Evolutionary conservation across 2,329 filamentous ascomycete genomes (phyloP), one percentile per base, ranked within the genome.

Genomic region (Coniochaeta sp.): DNA sequence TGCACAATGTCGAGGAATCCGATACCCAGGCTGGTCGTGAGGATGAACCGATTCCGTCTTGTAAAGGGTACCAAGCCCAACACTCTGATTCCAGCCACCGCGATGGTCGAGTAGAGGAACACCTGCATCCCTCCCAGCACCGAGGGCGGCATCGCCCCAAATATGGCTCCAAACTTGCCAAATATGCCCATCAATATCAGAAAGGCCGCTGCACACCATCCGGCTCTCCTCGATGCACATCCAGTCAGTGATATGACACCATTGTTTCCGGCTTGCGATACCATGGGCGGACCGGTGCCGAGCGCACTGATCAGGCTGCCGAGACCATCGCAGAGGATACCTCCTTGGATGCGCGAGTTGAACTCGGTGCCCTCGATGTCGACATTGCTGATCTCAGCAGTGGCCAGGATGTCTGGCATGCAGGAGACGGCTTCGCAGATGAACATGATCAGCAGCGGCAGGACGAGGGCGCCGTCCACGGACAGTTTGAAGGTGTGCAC

Each of bases 111-210:
- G 76, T 89, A 89, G 17, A 89, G 77, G 72, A 89, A 89, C 0
- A 86, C 88, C 61, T 79, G 76, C 76, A 79, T 79, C 9, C 76
- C 76, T 6, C 76, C 76, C 1, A 80, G 69, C 7, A 79, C 76
- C 6, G 76, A 75, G 3, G 74, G 72, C 0, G 87, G 87, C 64
- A 90, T 90, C 9, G 85, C 78, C 0, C 88, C 85, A 5, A 90
- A 79, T 0, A 87, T 82, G 0, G 86, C 87, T 1, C 86, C 86
- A 64, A 89, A 89, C 67, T 89, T 89, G 59, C 85, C 82, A 68
- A 89, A 89, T 58, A 89, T 77, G 7, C 87, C 87, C 83, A 89
- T 89, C 61, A 90, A 68, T 34, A 89, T 72, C 22, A 89, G 76
- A 76, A 87, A 89, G 65, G 84, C 81, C 67, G 84, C 86, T 67